phyloP scores from a whole-genome alignment of 2,329 filamentous ascomycete species.

The Balansia obtecta region DNA sequence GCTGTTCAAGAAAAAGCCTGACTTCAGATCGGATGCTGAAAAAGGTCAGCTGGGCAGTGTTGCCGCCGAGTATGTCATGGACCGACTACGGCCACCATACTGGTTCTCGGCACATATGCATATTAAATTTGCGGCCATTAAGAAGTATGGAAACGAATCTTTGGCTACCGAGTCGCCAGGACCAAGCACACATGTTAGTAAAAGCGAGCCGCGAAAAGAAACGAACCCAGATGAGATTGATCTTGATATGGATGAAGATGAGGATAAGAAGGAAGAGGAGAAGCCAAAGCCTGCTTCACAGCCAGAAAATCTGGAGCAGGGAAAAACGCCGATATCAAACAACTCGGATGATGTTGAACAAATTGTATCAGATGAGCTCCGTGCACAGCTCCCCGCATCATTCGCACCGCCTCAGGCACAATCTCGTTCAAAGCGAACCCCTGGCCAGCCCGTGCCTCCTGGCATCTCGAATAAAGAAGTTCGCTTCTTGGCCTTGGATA shows the following conservation, averaged over 20 bases:
- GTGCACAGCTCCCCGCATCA: conserved; percentile 63
- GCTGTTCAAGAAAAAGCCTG: conserved; percentile 61
- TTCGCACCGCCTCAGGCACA: conserved; percentile 39
- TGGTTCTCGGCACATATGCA: conserved; percentile 96
- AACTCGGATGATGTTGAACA: conserved; percentile 10
- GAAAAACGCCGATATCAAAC: neutral
- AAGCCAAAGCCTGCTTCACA: neutral
- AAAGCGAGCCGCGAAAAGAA: conserved; percentile 7
- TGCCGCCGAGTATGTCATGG: conserved; percentile 69
- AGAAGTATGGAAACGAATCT: conserved; percentile 34
- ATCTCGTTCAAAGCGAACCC: conserved; percentile 24
- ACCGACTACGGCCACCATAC: conserved; percentile 66
- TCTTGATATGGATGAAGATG: conserved; percentile 45
- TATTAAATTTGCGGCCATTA: conserved; percentile 68
- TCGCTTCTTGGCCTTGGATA: conserved; percentile 81
- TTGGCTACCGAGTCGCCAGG: neutral
- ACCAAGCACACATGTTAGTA: neutral
- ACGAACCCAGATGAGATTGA: conserved; percentile 59
- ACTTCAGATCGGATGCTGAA: conserved; percentile 64
- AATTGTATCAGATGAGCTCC: conserved; percentile 48
- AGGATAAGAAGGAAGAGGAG: conserved; percentile 7
- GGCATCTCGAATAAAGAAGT: conserved; percentile 69
- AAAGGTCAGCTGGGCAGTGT: conserved; percentile 66
- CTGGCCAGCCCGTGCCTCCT: conserved; percentile 52
- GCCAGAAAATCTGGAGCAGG: neutral